These are phyloP conservation scores for Chlamydomonas reinhardtii DNA, from an alignment of 163 green algal species.

Conservation along the genomic window DNA sequence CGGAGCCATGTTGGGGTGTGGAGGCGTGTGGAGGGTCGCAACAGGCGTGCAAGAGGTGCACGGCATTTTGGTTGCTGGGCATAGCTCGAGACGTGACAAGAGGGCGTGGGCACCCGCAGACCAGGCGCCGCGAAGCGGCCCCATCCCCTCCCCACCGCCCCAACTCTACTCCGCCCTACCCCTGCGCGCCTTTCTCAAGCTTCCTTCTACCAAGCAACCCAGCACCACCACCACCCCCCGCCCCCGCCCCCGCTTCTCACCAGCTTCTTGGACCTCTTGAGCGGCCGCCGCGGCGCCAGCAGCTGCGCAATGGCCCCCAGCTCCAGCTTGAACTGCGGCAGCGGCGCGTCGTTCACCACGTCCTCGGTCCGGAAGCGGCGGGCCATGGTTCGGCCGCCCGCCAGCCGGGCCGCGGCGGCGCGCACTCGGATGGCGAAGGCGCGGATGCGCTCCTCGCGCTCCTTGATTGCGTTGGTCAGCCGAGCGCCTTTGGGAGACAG, in stretches of 20 bases:
- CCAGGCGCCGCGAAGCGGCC: no score
- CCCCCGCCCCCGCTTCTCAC: not conserved
- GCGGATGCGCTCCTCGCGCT: conserved; percentile 65
- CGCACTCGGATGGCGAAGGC: conserved; percentile 63
- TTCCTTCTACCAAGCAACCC: no score
- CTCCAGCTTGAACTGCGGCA: conserved; percentile 62
- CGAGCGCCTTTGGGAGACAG: not conserved
- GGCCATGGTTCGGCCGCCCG: conserved; percentile 36
- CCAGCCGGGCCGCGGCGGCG: conserved; percentile 51
- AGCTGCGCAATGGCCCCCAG: conserved; percentile 48
- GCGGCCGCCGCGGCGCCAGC: conserved; percentile 42
- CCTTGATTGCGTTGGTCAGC: conserved; percentile 62
- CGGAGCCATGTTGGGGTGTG: no score
- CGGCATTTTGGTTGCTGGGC: no score
- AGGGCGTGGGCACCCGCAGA: no score
- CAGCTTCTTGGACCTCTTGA: conserved; percentile 47
- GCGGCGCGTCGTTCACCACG: conserved; percentile 66
- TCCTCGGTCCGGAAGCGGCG: conserved; percentile 66
- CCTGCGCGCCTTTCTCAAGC: no score
- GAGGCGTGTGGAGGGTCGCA: no score
- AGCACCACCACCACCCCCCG: no score
- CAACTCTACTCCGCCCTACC: no score
- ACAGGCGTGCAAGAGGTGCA: no score
- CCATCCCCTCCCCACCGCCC: no score
- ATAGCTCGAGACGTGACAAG: no score